Evolutionary conservation across 371 early-diverging fungal species (phyloP).

Genomic region (Mucor indicus): DNA sequence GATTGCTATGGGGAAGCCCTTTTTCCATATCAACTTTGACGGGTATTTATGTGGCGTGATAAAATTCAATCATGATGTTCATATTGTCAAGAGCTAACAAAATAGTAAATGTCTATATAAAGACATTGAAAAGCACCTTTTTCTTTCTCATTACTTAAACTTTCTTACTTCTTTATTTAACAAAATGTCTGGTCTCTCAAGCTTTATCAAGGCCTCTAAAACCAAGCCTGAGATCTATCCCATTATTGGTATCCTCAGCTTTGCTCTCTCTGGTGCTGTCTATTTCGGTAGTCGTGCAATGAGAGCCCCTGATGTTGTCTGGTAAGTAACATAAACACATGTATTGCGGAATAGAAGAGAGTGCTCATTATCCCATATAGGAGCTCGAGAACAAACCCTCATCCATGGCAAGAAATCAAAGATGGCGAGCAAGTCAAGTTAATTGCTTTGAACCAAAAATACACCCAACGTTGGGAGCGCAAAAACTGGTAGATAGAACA

Average conservation of each 20-base stretch:
- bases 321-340: too few species aligned
- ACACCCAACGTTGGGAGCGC: conserved; percentile 26
- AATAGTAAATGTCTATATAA: too few species aligned
- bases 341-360: too few species aligned
- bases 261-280: conserved; percentile 25
- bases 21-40: too few species aligned
- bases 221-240: conserved; percentile 37
- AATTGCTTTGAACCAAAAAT: conserved; percentile 29
- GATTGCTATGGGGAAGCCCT: too few species aligned
- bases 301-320: conserved; percentile 38
- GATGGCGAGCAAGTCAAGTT: conserved; percentile 37
- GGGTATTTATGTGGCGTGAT: too few species aligned
- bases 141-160: too few species aligned
- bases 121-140: too few species aligned
- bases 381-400: conserved; percentile 12
- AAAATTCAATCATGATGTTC: too few species aligned
- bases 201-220: conserved; percentile 25
- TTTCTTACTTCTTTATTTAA: background rate
- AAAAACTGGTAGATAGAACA: conserved; percentile 14
- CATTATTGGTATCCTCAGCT: conserved; percentile 24
- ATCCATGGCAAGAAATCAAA: conserved; percentile 40
- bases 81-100: too few species aligned
- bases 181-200: conserved; percentile 12
- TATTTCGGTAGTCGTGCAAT: conserved; percentile 28
- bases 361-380: too few species aligned